Conservation (phyloP, 345 rosid species). For the Passiflora organensis region DNA sequence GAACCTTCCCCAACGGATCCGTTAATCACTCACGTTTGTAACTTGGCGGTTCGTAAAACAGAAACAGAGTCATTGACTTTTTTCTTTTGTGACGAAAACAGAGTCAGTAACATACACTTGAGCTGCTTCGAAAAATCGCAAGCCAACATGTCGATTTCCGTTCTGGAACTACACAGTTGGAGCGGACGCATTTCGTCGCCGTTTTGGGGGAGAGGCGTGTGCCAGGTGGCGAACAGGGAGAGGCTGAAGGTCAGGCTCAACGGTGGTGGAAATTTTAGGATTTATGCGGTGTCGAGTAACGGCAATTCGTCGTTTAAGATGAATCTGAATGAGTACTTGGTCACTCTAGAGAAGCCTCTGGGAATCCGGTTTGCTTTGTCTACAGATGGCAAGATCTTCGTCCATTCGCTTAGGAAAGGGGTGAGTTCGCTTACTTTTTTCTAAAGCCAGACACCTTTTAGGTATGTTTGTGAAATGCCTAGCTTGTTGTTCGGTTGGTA, state of each 20-base stretch:
- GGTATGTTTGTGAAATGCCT: not conserved
- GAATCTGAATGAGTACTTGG: constrained; percentile 94
- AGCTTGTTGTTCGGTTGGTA: not conserved
- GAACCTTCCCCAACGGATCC: not conserved
- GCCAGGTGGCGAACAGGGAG: constrained; percentile 11
- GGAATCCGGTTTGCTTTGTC: constrained; percentile 80
- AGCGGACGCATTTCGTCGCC: constrained; percentile 20
- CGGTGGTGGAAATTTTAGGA: constrained; percentile 16
- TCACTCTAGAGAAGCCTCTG: constrained; percentile 74
- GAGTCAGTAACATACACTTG: too few relatives aligned
- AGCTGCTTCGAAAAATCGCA: too few relatives aligned
- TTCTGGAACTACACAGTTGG: constrained; percentile 38
- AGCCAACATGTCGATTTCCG: constrained; percentile 14
- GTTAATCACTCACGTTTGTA: too few relatives aligned
- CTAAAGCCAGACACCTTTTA: not conserved
- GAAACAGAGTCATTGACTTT: too few relatives aligned
- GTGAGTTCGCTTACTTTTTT: constrained; percentile 24
- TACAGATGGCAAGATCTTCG: constrained; percentile 65
- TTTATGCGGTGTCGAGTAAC: constrained; percentile 39
- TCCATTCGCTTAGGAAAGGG: constrained; percentile 77
- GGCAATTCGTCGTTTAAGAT: constrained; percentile 32
- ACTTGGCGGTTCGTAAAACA: too few relatives aligned
- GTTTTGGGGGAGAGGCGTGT: constrained; percentile 20
- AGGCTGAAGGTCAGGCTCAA: constrained; percentile 3
- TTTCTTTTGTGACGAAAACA: too few relatives aligned